Evolutionary conservation across 2,329 filamentous ascomycete genomes (phyloP).

Genomic region (Fusarium sp.): DNA sequence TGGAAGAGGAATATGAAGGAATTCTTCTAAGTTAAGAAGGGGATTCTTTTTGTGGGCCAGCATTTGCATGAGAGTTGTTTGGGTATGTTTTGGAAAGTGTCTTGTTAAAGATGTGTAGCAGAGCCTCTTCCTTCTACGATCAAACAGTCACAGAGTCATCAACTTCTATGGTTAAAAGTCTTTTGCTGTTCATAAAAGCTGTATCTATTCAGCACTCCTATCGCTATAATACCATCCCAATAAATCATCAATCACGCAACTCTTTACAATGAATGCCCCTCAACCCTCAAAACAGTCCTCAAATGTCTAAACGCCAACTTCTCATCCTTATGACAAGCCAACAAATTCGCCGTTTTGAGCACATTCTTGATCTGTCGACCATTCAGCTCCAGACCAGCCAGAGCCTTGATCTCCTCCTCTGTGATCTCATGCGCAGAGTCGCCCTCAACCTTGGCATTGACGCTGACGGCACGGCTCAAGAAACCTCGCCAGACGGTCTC

Average conservation of each 20-base stretch:
- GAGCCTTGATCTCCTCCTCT: slow-evolving; percentile 47
- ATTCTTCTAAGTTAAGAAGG: background rate
- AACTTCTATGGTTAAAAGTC: too few relatives aligned
- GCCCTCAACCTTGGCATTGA: slow-evolving; percentile 35
- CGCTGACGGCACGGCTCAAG: slow-evolving; percentile 47
- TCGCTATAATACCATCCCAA: background rate
- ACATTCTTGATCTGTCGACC: slow-evolving; percentile 64
- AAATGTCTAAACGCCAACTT: slow-evolving; percentile 46
- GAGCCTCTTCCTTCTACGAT: too few relatives aligned
- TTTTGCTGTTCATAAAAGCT: background rate
- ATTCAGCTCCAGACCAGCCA: slow-evolving; percentile 57
- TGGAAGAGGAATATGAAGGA: background rate
- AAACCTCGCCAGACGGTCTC: slow-evolving; percentile 55
- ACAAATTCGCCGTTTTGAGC: slow-evolving; percentile 52
- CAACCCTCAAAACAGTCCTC: slow-evolving; percentile 46
- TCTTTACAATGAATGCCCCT: slow-evolving; percentile 44
- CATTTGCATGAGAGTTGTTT: too few relatives aligned
- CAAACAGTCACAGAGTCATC: too few relatives aligned
- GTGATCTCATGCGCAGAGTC: slow-evolving; percentile 46
- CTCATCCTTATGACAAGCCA: slow-evolving; percentile 48
- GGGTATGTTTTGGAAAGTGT: too few relatives aligned
- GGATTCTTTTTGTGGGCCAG: too few relatives aligned
- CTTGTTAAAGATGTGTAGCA: too few relatives aligned
- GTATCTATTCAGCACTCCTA: background rate
- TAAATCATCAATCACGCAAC: background rate